These are phyloP conservation scores for Chenopodium berlandieri DNA, from an alignment of 148 eudicot species.

Conservation along the genomic window DNA sequence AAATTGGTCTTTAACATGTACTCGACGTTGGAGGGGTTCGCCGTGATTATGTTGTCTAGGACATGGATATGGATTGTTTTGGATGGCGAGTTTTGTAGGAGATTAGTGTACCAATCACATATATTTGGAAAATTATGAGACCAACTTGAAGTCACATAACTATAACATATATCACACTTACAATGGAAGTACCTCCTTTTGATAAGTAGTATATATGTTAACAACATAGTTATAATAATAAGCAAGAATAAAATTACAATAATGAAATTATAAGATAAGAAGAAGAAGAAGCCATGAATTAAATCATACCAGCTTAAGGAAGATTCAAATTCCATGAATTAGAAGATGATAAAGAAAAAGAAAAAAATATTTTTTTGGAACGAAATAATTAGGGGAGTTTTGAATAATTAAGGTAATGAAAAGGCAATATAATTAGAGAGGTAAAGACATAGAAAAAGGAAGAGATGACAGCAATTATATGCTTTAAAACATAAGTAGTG, in stretches of 20 bases:
- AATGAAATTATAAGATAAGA: not conserved
- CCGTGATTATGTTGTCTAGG: conserved; percentile 55
- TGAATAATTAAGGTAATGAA: not conserved
- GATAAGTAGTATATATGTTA: conserved; percentile 3
- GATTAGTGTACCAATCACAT: conserved; percentile 76
- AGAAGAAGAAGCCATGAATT: not conserved
- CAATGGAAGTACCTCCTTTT: conserved; percentile 39
- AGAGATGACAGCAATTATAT: conserved; percentile 20
- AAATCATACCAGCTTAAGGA: conserved; percentile 3
- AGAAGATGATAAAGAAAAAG: not conserved
- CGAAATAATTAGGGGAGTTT: not conserved
- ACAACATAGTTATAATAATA: not conserved
- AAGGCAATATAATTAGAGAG: conserved; percentile 10
- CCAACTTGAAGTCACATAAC: conserved; percentile 52
- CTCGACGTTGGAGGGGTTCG: conserved; percentile 58
- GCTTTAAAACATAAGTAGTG: not conserved
- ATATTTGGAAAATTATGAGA: conserved; percentile 39
- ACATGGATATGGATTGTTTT: conserved; percentile 64
- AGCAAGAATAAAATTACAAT: not conserved
- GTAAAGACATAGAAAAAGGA: conserved; percentile 8
- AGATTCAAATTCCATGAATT: conserved; percentile 23
- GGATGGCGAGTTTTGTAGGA: conserved; percentile 50
- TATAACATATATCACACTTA: conserved; percentile 54
- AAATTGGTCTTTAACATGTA: conserved; percentile 63
- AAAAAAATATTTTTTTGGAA: not conserved